These are phyloP conservation scores for Lactarius vividus DNA, from an alignment of 768 basidiomycete genomes.

Conservation along the genomic window DNA sequence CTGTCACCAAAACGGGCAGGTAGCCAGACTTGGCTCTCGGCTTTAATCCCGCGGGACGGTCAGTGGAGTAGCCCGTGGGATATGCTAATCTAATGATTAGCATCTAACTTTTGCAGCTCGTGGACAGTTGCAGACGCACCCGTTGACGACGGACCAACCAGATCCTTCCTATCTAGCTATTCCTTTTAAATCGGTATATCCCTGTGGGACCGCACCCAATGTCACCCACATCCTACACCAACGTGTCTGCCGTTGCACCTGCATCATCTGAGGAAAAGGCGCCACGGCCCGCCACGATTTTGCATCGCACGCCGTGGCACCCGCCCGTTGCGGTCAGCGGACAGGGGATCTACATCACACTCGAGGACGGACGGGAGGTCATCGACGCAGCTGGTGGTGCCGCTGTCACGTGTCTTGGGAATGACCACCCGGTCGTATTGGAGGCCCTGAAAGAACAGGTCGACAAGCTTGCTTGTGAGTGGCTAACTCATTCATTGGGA, in stretches of 20 bases:
- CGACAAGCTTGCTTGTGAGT: slow-evolving; percentile 73
- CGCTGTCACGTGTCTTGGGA: slow-evolving; percentile 78
- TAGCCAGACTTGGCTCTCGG: too few relatives aligned
- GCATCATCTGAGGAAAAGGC: neutral
- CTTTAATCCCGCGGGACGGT: too few relatives aligned
- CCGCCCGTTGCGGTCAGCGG: slow-evolving; percentile 66
- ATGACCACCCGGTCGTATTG: slow-evolving; percentile 66
- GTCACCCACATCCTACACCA: neutral
- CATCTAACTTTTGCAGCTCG: too few relatives aligned
- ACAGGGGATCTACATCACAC: slow-evolving; percentile 67
- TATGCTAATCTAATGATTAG: too few relatives aligned
- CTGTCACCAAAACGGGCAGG: too few relatives aligned
- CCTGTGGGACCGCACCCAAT: neutral
- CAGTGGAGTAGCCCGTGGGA: too few relatives aligned
- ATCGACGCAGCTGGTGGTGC: slow-evolving; percentile 86
- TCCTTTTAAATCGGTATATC: neutral
- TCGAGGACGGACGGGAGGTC: slow-evolving; percentile 65
- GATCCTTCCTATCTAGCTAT: slow-evolving; percentile 5
- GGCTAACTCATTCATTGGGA: neutral
- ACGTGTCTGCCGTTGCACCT: neutral
- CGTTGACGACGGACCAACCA: too few relatives aligned
- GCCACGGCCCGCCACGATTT: slow-evolving; percentile 29
- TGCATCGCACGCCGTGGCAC: slow-evolving; percentile 62
- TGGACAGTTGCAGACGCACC: too few relatives aligned
- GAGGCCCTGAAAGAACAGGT: slow-evolving; percentile 77